Evolutionary conservation across 805 yeast genomes (phyloP).

Genomic region (Kodamaea laetipori): DNA sequence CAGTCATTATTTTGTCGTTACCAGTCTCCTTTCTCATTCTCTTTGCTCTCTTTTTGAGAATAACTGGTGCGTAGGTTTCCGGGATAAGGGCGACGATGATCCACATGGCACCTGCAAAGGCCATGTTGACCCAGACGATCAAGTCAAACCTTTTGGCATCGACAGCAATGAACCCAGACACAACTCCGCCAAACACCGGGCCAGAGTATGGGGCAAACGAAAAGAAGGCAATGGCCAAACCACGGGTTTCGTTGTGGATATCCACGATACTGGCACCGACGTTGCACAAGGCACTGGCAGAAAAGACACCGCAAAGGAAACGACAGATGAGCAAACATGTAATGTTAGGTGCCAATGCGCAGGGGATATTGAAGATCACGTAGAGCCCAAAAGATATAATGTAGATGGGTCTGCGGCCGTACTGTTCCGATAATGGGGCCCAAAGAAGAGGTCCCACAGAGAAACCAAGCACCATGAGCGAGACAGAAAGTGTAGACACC

Average conservation of each 20-base stretch:
- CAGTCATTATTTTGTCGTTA: conserved; percentile 82
- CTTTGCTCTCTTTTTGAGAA: conserved; percentile 65
- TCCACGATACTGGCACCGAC: conserved; percentile 94
- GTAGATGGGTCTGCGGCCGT: conserved; percentile 84
- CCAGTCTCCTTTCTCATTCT: conserved; percentile 77
- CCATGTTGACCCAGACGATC: conserved; percentile 89
- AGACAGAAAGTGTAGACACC: conserved; percentile 77
- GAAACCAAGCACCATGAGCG: conserved; percentile 88
- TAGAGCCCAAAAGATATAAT: conserved; percentile 73
- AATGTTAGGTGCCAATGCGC: conserved; percentile 80
- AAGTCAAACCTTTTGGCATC: conserved; percentile 70
- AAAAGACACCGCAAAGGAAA: conserved; percentile 83
- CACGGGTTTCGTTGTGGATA: conserved; percentile 78
- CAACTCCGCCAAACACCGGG: conserved; percentile 85
- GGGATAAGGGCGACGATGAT: conserved; percentile 67
- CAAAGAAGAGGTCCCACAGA: conserved; percentile 84
- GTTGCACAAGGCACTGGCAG: conserved; percentile 78
- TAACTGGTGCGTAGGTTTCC: conserved; percentile 86
- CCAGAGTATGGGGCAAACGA: conserved; percentile 93
- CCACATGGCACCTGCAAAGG: conserved; percentile 86
- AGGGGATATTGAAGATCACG: conserved; percentile 79
- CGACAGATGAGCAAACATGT: conserved; percentile 80
- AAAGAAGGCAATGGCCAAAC: conserved; percentile 86
- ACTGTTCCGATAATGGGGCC: conserved; percentile 85
- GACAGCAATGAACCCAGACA: conserved; percentile 80